These are phyloP conservation scores for Hymenoscyphus scutula DNA, from an alignment of 2,329 filamentous ascomycete species.

Conservation along the genomic window DNA sequence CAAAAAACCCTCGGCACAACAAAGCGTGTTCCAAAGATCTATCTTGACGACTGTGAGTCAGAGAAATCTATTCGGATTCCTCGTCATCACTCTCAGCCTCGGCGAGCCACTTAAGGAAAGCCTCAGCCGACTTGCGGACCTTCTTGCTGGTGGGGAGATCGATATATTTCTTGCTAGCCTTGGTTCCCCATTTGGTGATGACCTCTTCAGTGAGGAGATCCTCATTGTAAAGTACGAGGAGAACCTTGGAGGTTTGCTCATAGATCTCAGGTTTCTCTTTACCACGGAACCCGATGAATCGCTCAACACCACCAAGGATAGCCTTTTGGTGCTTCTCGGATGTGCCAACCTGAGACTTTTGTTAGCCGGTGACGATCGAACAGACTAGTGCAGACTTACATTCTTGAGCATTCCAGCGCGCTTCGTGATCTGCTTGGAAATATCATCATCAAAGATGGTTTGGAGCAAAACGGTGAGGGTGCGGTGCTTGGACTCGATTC, in stretches of 20 bases:
- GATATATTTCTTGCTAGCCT: conserved; percentile 98
- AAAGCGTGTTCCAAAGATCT: neutral
- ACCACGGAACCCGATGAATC: conserved; percentile 70
- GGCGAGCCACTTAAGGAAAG: conserved; percentile 91
- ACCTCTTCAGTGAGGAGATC: conserved; percentile 88
- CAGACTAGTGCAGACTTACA: conserved; percentile 46
- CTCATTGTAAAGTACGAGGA: conserved; percentile 86
- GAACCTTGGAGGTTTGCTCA: conserved; percentile 75
- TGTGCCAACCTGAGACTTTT: conserved; percentile 63
- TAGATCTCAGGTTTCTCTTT: conserved; percentile 79
- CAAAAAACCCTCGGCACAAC: neutral
- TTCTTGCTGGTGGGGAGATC: conserved; percentile 87
- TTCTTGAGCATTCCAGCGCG: conserved; percentile 88
- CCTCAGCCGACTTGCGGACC: conserved; percentile 90
- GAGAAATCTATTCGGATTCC: conserved; percentile 11
- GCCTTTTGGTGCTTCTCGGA: conserved; percentile 95
- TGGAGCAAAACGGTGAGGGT: conserved; percentile 89
- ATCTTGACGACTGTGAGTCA: neutral
- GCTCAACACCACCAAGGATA: conserved; percentile 90
- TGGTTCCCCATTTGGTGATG: conserved; percentile 85
- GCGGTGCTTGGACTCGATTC: conserved; percentile 91
- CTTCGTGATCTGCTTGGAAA: conserved; percentile 80
- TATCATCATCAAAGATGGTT: conserved; percentile 89
- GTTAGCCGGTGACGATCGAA: conserved; percentile 16
- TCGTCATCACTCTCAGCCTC: conserved; percentile 71